phyloP scores from a whole-genome alignment of 2,329 filamentous ascomycete genomes.

The Xylogone sp. region DNA sequence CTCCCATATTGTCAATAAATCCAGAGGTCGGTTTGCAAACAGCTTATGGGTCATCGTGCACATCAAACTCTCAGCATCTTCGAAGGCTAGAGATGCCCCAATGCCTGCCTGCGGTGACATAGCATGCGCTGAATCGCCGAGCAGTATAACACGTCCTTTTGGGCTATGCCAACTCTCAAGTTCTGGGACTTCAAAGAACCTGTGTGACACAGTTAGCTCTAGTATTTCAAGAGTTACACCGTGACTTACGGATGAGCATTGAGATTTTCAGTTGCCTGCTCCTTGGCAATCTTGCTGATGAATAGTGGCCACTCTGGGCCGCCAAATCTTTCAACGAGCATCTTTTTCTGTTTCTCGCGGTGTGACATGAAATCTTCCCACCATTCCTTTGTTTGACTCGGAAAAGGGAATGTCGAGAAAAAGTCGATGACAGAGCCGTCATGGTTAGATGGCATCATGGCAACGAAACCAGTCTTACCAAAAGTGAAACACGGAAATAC shows the following conservation, averaged over 20 bases:
- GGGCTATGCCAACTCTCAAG: not conserved
- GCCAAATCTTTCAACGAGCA: not conserved
- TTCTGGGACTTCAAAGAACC: not conserved
- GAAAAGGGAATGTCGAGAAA: not conserved
- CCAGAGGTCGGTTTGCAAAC: not conserved
- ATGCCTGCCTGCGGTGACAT: slow-evolving; percentile 45
- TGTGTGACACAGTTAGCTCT: no score
- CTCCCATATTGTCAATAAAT: not conserved
- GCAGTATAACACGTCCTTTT: slow-evolving; percentile 33
- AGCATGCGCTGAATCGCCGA: slow-evolving; percentile 89
- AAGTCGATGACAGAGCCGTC: not conserved
- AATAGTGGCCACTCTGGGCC: not conserved
- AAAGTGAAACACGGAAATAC: not conserved
- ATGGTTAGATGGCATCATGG: not conserved
- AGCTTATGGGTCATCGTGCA: not conserved
- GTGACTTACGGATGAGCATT: slow-evolving; percentile 13
- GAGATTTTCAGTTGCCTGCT: not conserved
- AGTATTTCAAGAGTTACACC: slow-evolving; percentile 11
- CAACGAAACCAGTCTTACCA: not conserved
- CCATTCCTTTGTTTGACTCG: not conserved
- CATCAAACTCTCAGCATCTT: not conserved
- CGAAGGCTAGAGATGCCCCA: not conserved
- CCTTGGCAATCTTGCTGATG: not conserved
- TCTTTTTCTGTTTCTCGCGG: not conserved
- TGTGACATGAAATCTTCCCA: not conserved